Percentiles rank a stretch among this genome's conserved stretches.
Conservation (phyloP, 805 yeast genomes). For the Hyphopichia homilentoma region DNA sequence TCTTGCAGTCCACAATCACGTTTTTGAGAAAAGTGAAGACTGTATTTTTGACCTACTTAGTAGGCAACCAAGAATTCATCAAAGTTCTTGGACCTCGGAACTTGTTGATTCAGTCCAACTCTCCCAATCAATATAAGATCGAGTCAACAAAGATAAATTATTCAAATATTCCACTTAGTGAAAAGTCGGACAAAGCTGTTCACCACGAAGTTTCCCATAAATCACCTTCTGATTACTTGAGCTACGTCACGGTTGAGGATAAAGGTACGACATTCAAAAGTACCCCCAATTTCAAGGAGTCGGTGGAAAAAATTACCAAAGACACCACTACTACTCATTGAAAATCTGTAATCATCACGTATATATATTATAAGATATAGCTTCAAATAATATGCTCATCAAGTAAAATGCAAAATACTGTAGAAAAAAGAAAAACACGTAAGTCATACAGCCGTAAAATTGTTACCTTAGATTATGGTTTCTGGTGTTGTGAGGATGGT, state of each 20-base stretch:
- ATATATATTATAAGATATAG: no score
- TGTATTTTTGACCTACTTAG: conserved; percentile 7
- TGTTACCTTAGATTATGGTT: no score
- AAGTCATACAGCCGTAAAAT: no score
- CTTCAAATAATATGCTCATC: no score
- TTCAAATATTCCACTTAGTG: no score
- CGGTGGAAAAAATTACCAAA: conserved; percentile 9
- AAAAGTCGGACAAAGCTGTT: no score
- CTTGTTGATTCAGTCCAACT: conserved; percentile 44
- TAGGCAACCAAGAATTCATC: conserved; percentile 43
- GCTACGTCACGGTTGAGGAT: conserved; percentile 44
- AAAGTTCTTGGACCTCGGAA: conserved; percentile 54
- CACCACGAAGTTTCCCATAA: no score
- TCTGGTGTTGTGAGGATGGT: no score
- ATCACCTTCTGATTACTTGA: conserved; percentile 42
- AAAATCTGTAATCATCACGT: no score
- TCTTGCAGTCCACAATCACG: not conserved
- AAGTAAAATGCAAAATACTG: no score
- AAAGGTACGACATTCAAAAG: conserved; percentile 40
- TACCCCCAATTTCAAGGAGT: conserved; percentile 28
- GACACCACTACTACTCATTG: no score
- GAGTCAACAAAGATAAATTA: not conserved
- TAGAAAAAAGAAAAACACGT: no score
- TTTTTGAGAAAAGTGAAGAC: conserved; percentile 1
- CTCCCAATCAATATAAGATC: conserved; percentile 13